Base-by-base conservation (phyloP, 345 rosid genomes). In the Brassica rapa region DNA sequence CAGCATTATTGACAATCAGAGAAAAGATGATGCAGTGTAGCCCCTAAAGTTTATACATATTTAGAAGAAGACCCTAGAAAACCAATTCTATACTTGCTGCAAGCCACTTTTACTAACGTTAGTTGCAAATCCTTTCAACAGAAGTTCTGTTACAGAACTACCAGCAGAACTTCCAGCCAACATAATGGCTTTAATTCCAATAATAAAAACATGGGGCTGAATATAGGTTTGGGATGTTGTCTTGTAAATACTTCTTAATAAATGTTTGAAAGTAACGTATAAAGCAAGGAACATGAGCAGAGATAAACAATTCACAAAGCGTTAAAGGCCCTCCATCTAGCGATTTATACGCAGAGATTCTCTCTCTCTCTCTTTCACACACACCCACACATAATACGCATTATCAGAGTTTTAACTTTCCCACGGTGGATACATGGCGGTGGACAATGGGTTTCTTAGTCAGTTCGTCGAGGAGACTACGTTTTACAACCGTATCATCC, bases 401-500 rank as follows among this genome's bases (percentile, higher is more conserved):
- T n/a, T 49, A 1, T 49, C 56, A 49, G 56, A 49, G 56, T 49
- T 41, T n/a, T 49, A 6, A n/a, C 19, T 49, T 14, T 49, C 56
- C 19, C 56, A 49, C 19, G 56, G 56, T 49, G 19, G 19, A 49
- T 49, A 49, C 56, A 49, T 37, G 81, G 76, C 51, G 62, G 53
- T 55, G 68, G 84, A 72, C 35, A 2, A 46, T 61, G 65, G 63
- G 3, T 83, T 87, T 70, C 82, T 85, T 81, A 82, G 71, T 78
- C 83, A 60, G 39, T 87, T 87, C 70, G n/a, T 66, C 33, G 82
- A 74, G 7, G 92, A 89, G 73, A 87, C 97, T 4, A 15, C 83
- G 3, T 61, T 85, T 33, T 92, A 83, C 83, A 94, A 89, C 82
- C 72, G 67, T 79, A 82, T 92, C 21, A 89, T 92, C 37, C 75